Conservation (phyloP, 495 filamentous ascomycete species). For the Amniculicola lignicola region DNA sequence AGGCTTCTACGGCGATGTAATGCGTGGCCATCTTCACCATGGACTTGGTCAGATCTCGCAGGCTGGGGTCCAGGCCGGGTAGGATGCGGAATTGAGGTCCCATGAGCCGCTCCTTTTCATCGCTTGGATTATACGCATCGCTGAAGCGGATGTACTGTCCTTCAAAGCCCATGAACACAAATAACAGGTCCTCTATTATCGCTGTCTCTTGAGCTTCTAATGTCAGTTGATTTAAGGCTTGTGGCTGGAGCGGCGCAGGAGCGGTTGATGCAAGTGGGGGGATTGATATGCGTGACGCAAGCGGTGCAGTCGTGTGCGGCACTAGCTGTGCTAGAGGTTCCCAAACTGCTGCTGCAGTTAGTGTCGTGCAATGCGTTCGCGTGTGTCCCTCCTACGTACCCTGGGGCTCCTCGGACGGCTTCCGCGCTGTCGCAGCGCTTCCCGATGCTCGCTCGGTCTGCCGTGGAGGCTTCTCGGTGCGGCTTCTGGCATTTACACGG, state of each 20-base stretch:
- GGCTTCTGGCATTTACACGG: slow-evolving; percentile 41
- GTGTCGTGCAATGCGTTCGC: slow-evolving; percentile 20
- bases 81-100: slow-evolving; percentile 78
- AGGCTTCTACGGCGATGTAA: slow-evolving; percentile 84
- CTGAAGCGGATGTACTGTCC: slow-evolving; percentile 91
- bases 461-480: slow-evolving; percentile 47
- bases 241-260: slow-evolving; percentile 69
- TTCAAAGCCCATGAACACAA: slow-evolving; percentile 98
- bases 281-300: slow-evolving; percentile 81
- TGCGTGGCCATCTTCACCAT: slow-evolving; percentile 96
- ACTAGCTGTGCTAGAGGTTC: slow-evolving; percentile 76
- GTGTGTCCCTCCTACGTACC: slow-evolving; percentile 17
- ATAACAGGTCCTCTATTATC: slow-evolving; percentile 85
- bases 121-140: slow-evolving; percentile 72
- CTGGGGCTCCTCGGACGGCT: slow-evolving; percentile 13
- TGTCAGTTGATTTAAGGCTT: slow-evolving; percentile 66
- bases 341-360: slow-evolving; percentile 59
- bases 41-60: slow-evolving; percentile 79
- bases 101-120: slow-evolving; percentile 79
- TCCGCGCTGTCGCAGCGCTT: slow-evolving; percentile 14
- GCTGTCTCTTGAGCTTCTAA: slow-evolving; percentile 78
- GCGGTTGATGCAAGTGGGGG: slow-evolving; percentile 72
- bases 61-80: slow-evolving; percentile 81
- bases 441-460: slow-evolving; percentile 42
- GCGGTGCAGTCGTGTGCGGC: slow-evolving; percentile 80